A percentile compares a stretch with the other conserved stretches of the same genome.
phyloP scores from a whole-genome alignment of 371 early-diverging fungal genomes.

The Mortierella sp. region DNA sequence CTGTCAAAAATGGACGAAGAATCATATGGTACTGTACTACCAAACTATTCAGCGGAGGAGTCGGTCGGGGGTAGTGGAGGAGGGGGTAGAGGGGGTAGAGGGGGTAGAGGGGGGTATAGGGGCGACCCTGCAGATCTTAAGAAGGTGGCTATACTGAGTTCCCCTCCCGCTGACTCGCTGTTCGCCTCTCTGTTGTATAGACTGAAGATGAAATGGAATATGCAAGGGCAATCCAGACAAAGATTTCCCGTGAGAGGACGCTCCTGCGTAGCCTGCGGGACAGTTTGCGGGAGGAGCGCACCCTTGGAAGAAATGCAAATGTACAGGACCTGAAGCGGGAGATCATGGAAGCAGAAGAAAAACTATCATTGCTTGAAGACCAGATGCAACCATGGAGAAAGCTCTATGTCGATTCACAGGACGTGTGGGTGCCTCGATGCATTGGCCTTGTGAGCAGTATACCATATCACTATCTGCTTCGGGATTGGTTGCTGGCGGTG shows the following conservation, averaged over 20 bases:
- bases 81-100: no score
- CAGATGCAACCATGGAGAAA: slow-evolving; percentile 72
- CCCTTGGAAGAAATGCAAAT: slow-evolving; percentile 23
- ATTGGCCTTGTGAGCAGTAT: slow-evolving; percentile 78
- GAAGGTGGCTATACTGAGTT: no score
- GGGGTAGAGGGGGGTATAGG: no score
- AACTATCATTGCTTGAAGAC: slow-evolving; percentile 70
- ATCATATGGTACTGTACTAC: slow-evolving; percentile 24
- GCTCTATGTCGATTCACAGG: slow-evolving; percentile 64
- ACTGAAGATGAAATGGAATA: slow-evolving; percentile 66
- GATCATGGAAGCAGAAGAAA: slow-evolving; percentile 72
- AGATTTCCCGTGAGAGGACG: slow-evolving; percentile 51
- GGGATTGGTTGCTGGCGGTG: slow-evolving; percentile 81
- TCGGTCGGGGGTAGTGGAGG: no score
- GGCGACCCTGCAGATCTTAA: no score
- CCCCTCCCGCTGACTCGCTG: no score
- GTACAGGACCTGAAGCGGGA: slow-evolving; percentile 28
- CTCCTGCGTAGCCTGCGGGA: slow-evolving; percentile 30
- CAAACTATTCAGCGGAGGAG: background rate
- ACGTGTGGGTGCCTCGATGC: slow-evolving; percentile 77
- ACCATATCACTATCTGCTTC: slow-evolving; percentile 78
- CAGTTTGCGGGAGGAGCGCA: slow-evolving; percentile 9
- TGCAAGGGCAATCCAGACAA: slow-evolving; percentile 59
- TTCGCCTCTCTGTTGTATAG: no score
- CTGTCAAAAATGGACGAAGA: slow-evolving; percentile 40